Evolutionary conservation across 164 flowering plant species (phyloP), one percentile per base, ranked within the genome.

Genomic region (Taxillus chinensis): DNA sequence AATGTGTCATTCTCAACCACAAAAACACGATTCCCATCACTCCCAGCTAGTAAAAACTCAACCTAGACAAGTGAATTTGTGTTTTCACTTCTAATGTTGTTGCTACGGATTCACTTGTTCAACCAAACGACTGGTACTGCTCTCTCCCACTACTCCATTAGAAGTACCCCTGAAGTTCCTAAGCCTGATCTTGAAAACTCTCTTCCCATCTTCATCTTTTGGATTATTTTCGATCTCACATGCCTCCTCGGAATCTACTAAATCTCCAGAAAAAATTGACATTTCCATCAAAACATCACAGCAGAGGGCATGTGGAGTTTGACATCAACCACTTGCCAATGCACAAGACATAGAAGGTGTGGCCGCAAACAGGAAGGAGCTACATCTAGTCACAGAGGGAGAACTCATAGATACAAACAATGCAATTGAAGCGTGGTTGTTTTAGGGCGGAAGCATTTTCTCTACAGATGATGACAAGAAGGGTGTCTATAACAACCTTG

Each of bases 291-390:
- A 74, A 52, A 9, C 74, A 57, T 81, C 82, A 72, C 88, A 80
- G 65, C 91, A 86, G 78, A 39, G 91, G 91, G 64, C 91, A 85
- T 37, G 83, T 80, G 39, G 91, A 83, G 71, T 83, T 85, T n/a
- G 88, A 83, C 45, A 82, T 60, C 38, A 86, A 66, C 88, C 91
- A 86, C 41, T 86, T 79, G 69, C 83, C 88, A 55, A 86, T 86
- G 49, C 88, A 86, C 46, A 76, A 77, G 52, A 83, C 72, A 69
- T 86, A 88, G 62, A 83, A 83, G 56, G 91, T 88, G 76, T 85
- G 91, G 64, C 86, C 72, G 57, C 88, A 83, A 46, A 73, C 8
- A 3, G 91, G 91, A 41, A 85, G 79, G 73, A 85, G 70, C 59
- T 86, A 80, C 64, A 85, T 45, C 66, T 76, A 70, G 63, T 86